These are phyloP conservation scores for Trametes meyenii DNA, from an alignment of 768 basidiomycete species.

Conservation along the genomic window DNA sequence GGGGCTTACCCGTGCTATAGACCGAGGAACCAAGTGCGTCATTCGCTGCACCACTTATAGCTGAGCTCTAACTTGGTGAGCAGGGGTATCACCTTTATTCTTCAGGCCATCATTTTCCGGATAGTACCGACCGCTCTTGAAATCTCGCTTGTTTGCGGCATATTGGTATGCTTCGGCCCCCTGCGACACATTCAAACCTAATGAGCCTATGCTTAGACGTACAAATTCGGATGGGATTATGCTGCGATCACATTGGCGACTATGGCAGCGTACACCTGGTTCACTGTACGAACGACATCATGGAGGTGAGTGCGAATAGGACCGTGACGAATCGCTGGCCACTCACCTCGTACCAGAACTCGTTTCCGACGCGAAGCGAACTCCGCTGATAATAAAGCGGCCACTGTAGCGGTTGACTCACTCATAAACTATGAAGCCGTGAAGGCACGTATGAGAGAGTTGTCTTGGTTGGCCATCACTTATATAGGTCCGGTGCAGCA, in stretches of 20 bases:
- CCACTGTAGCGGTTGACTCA: conserved; percentile 91
- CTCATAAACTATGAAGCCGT: conserved; percentile 99
- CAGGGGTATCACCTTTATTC: conserved; percentile 94
- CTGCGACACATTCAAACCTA: neutral
- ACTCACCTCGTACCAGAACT: conserved; percentile 53
- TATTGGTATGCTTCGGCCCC: conserved; percentile 61
- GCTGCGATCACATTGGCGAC: conserved; percentile 87
- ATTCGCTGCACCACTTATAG: neutral
- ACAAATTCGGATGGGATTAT: conserved; percentile 97
- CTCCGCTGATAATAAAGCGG: conserved; percentile 95
- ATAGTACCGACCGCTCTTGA: conserved; percentile 96
- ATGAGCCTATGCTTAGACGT: conserved; percentile 58
- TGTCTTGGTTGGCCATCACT: neutral
- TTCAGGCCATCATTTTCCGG: conserved; percentile 92
- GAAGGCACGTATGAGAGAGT: conserved; percentile 59
- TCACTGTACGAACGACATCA: conserved; percentile 92
- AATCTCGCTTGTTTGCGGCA: conserved; percentile 96
- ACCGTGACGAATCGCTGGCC: neutral
- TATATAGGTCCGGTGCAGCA: conserved; percentile 52
- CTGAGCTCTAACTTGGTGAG: neutral
- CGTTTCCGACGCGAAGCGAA: conserved; percentile 94
- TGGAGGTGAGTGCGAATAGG: conserved; percentile 70
- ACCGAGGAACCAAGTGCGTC: conserved; percentile 90
- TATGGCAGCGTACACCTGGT: conserved; percentile 94
- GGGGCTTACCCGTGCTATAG: conserved; percentile 94